Conservation (phyloP, 192 early-diverging fungal genomes). For the Diversispora eburnea region DNA sequence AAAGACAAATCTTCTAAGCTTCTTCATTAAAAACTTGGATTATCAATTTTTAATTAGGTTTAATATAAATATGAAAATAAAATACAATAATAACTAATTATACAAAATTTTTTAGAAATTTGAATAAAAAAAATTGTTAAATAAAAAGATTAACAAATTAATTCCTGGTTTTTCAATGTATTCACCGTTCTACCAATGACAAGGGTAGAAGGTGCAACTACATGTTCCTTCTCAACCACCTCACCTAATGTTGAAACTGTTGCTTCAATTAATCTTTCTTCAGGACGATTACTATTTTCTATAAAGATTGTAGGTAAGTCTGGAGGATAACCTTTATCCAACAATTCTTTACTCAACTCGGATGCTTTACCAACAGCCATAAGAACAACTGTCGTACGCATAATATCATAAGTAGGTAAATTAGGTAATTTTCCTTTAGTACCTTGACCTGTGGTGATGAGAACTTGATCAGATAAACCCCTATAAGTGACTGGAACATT, state of each 20-base stretch:
- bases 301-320: conserved; percentile 73
- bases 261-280: conserved; percentile 67
- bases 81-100: too few species aligned
- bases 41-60: too few species aligned
- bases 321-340: conserved; percentile 53
- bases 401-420: conserved; percentile 61
- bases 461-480: conserved; percentile 80
- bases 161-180: conserved; percentile 23
- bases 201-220: conserved; percentile 74
- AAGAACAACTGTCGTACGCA: conserved; percentile 75
- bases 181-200: conserved; percentile 70
- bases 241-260: conserved; percentile 63
- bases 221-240: conserved; percentile 56
- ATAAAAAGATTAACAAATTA: not conserved
- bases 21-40: too few species aligned
- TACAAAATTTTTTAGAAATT: too few species aligned
- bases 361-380: conserved; percentile 78
- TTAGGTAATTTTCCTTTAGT: conserved; percentile 73
- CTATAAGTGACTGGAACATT: conserved; percentile 84
- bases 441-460: conserved; percentile 79
- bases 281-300: conserved; percentile 75
- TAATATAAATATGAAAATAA: too few species aligned
- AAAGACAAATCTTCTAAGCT: too few species aligned
- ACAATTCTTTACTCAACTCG: conserved; percentile 58
- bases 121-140: too few species aligned